Evolutionary conservation across 176 grass and related monocot genomes (phyloP), one percentile per base, ranked within the genome.

Genomic region (Eleusine coracana): DNA sequence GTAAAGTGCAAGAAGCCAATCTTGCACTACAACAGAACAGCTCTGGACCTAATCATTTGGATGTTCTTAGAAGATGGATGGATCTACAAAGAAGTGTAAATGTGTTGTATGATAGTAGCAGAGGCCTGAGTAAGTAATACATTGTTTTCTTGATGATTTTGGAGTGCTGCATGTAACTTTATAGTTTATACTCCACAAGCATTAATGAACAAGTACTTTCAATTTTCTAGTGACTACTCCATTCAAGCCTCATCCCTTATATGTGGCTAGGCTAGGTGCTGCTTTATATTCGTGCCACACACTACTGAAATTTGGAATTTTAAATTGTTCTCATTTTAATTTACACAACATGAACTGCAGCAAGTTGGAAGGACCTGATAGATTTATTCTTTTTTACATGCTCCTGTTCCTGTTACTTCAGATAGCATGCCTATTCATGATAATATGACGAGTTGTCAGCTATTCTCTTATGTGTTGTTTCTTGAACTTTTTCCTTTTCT

Each of bases 61-160:
- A 92, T 76, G 82, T 92, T 91, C 71, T 91, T 68, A 90, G 70
- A 85, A 88, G 88, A 81, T 97, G 95, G 95, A 97, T 94, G 92
- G 84, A 90, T 80, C 90, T 97, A 76, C 92, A 94, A 80, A 77
- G 64, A 77, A 90, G 69, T 78, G 90, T 97, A 83, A 92, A 89
- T 81, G 85, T 97, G 44, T 83, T 94, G 75, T 97, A 90, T 77
- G 95, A 97, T 84, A 94, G 86, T 73, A 94, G 69, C 83, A 94
- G 83, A 79, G 95, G 89, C 77, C 77, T 92, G 27, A 70, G 92
- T 94, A 82, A 81, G 79, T 36, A 62, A 70, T 85, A 10, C n/a
- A 5, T 56, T 60, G 69, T 84, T 61, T 41, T 56, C 21, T 56
- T 73, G 58, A 51, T 69, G 20, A 71, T 92, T 31, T 31, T 77